Conservation (phyloP, 495 filamentous ascomycete species). For the Usnea hakonensis region DNA sequence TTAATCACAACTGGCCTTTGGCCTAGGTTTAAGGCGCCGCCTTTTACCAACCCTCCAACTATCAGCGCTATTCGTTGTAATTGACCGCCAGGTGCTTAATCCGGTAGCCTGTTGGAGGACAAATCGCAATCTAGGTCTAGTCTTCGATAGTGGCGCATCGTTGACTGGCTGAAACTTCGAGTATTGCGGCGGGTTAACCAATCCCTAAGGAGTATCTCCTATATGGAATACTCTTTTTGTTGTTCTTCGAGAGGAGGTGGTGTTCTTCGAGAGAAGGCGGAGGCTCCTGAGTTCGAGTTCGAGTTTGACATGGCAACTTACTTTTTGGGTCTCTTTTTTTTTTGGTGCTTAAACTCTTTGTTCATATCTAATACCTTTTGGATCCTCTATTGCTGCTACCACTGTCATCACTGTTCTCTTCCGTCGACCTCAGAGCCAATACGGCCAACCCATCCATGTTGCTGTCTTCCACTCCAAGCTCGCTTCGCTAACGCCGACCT, state of each 20-base stretch:
- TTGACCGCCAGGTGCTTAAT: constrained; percentile 1
- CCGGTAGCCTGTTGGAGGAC: background rate
- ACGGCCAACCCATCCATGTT: background rate
- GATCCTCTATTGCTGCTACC: no score
- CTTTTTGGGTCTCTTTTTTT: background rate
- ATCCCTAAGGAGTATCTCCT: background rate
- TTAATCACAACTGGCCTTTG: background rate
- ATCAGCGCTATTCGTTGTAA: background rate
- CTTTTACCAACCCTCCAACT: background rate
- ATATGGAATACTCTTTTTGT: background rate
- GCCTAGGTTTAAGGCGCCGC: background rate
- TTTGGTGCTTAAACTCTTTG: background rate
- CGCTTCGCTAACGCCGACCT: background rate
- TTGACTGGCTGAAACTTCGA: background rate
- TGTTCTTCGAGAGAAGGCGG: no score
- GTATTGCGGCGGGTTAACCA: constrained; percentile 5
- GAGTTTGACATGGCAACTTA: background rate
- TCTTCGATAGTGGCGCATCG: background rate
- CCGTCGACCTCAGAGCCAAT: background rate
- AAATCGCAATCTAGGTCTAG: background rate
- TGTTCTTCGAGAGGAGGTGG: no score
- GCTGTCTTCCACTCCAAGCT: background rate
- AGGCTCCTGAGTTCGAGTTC: background rate
- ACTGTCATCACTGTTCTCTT: background rate
- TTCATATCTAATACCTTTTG: background rate